Evolutionary conservation across 108 stramenopile species (phyloP).

Genomic region (Cylindrotheca fusiformis): DNA sequence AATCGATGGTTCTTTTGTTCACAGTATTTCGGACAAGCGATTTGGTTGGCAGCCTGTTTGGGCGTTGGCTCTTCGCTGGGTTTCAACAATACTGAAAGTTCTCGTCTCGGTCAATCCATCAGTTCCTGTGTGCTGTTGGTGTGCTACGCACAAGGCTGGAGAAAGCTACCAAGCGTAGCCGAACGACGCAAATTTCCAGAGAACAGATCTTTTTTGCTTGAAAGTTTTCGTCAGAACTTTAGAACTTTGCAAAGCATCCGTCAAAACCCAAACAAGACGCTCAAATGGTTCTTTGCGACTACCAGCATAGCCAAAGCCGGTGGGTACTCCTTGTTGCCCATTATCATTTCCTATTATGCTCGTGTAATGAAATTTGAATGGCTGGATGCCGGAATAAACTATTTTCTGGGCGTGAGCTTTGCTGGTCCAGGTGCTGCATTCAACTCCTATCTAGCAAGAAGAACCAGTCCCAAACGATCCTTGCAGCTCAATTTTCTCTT

Average conservation of each 20-base stretch:
- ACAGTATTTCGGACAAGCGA: constrained; percentile 44
- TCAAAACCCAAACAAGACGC: constrained; percentile 25
- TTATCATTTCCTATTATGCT: constrained; percentile 6
- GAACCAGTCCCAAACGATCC: constrained; percentile 38
- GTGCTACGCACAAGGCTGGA: constrained; percentile 38
- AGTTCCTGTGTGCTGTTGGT: background rate
- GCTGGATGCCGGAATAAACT: constrained; percentile 42
- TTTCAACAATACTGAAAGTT: constrained; percentile 30
- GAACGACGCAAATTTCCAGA: constrained; percentile 35
- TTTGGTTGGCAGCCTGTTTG: constrained; percentile 39
- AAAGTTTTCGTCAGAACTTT: constrained; percentile 49
- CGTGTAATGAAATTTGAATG: constrained; percentile 26
- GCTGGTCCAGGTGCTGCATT: constrained; percentile 34
- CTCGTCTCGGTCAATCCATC: constrained; percentile 13
- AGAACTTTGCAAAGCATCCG: constrained; percentile 39
- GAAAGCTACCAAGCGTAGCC: constrained; percentile 21
- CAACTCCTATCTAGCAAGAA: constrained; percentile 17
- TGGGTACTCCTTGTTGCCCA: background rate
- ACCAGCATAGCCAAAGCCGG: constrained; percentile 53
- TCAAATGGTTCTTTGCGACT: constrained; percentile 53
- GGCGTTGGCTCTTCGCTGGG: constrained; percentile 24
- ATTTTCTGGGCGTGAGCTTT: constrained; percentile 29
- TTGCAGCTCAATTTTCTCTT: constrained; percentile 28
- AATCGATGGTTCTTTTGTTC: constrained; percentile 30
- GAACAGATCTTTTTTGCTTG: constrained; percentile 26